These are phyloP conservation scores for Diaporthe humulicola DNA, from an alignment of 2,329 filamentous ascomycete species.

Conservation along the genomic window DNA sequence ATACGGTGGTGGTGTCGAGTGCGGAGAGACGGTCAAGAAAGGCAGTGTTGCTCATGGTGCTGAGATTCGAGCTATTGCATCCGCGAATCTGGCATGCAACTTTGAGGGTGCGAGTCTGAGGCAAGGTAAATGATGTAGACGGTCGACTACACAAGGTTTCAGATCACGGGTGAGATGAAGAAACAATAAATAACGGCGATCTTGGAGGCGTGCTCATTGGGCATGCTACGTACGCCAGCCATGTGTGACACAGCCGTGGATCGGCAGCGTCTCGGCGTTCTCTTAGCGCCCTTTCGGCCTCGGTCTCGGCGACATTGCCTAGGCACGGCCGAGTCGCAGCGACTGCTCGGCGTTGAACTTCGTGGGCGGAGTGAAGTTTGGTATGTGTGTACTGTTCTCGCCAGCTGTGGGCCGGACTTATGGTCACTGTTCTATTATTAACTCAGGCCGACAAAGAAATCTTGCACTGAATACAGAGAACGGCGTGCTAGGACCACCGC, in stretches of 20 bases:
- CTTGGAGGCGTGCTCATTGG: neutral
- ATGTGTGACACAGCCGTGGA: neutral
- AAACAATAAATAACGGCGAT: neutral
- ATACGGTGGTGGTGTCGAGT: slow-evolving; percentile 15
- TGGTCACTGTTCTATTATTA: too few species aligned
- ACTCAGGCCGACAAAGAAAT: too few species aligned
- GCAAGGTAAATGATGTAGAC: neutral
- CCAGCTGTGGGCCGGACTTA: too few species aligned
- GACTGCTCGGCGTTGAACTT: neutral
- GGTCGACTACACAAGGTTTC: neutral
- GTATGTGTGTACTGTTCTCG: too few species aligned
- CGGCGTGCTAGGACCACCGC: too few species aligned
- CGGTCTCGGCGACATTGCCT: neutral
- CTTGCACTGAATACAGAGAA: too few species aligned
- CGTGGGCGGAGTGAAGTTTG: too few species aligned
- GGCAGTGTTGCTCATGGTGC: neutral
- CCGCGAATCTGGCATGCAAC: neutral
- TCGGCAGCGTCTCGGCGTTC: neutral
- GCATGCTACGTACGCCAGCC: neutral
- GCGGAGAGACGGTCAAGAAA: neutral
- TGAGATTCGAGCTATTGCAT: neutral
- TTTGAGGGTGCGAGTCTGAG: neutral
- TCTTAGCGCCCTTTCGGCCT: neutral
- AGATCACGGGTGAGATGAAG: neutral
- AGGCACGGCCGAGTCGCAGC: neutral